Conservation (phyloP, 2,329 filamentous ascomycete genomes). For the Epichloe bromicola region DNA sequence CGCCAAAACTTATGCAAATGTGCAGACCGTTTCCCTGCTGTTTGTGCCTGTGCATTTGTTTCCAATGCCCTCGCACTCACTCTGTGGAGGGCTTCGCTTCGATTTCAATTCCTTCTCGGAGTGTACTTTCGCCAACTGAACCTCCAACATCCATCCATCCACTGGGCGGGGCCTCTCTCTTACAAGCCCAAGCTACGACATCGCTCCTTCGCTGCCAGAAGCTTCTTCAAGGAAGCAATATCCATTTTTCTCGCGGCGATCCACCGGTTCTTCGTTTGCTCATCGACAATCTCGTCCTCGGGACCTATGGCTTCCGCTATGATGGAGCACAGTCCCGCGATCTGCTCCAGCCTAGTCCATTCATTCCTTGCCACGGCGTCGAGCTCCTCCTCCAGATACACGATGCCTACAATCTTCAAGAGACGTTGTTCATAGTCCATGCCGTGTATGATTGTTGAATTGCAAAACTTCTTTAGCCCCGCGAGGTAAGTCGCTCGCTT, state of each 20-base stretch:
- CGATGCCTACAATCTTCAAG: slow-evolving; percentile 12
- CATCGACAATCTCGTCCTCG: slow-evolving; percentile 8
- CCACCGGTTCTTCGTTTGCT: slow-evolving; percentile 12
- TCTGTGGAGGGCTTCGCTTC: too few relatives aligned
- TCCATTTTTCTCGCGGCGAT: slow-evolving; percentile 13
- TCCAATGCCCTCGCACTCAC: too few relatives aligned
- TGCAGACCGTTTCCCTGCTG: too few relatives aligned
- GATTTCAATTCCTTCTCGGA: too few relatives aligned
- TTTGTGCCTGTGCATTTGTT: too few relatives aligned
- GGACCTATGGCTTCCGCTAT: slow-evolving; percentile 14
- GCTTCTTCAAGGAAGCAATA: slow-evolving; percentile 13
- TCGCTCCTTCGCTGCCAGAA: slow-evolving; percentile 5
- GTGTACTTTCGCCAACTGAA: too few relatives aligned
- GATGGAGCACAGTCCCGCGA: slow-evolving; percentile 14
- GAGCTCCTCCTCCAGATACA: slow-evolving; percentile 18
- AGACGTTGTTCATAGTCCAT: slow-evolving; percentile 13
- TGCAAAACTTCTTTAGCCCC: slow-evolving; percentile 10
- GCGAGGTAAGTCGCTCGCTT: slow-evolving; percentile 13
- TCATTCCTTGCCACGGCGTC: slow-evolving; percentile 11
- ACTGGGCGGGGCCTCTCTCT: background rate
- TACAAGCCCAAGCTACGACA: background rate
- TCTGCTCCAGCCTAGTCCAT: slow-evolving; percentile 15
- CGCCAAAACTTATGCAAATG: too few relatives aligned
- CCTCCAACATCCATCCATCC: background rate
- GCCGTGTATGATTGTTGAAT: slow-evolving; percentile 3